Base-by-base conservation (phyloP, 2,329 filamentous ascomycete species). In the Cladophialophora chaetospira region DNA sequence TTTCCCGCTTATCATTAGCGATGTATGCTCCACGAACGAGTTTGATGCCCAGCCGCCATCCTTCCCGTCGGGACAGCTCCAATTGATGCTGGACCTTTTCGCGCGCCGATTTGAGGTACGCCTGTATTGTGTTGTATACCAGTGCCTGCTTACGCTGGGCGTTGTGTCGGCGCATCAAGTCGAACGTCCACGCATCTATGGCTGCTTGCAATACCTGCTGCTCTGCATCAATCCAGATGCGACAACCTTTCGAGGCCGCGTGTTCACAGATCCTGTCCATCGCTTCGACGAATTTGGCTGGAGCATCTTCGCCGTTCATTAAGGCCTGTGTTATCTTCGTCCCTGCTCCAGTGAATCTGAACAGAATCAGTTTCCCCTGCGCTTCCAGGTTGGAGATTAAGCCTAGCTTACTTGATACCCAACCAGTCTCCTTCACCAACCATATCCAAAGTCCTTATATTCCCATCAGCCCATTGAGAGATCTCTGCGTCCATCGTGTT, bases 1-100 rank as follows among this genome's bases (percentile, higher is more conserved):
- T 60, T 75, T 58, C 19, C 73, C 77, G 69, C 11, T 70, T 70
- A 54, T 82, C 80, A 19, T 72, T 78, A 55, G 73, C 73, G 55
- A 82, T 76, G 62, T 82, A 82, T 8, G 79, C 79, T 10, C 79
- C 79, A 5, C 79, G 73, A 3, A 82, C 79, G 1, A 82, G 71
- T 68, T 82, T 82, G 44, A 82, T 73, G 3, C 75, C 79, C 0
- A 80, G 68, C 0, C 72, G 75, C 72, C 78, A 82, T n/a, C 74
- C 74, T 56, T 81, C 76, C 28, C 68, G 60, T 21, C 75, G 70
- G 3, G 80, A 74, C 15, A 75, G 70, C 17, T 72, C 67, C 2
- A 82, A 69, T 54, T 82, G 78, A 35, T 69, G 65, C 25, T 73
- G 68, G 13, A 82, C 68, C 35, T 75, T 81, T 2, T 70, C 57